Evolutionary conservation across 352 stramenopile species (phyloP), one percentile per base, ranked within the genome.

Genomic region (Globisporangium cylindrosporum): DNA sequence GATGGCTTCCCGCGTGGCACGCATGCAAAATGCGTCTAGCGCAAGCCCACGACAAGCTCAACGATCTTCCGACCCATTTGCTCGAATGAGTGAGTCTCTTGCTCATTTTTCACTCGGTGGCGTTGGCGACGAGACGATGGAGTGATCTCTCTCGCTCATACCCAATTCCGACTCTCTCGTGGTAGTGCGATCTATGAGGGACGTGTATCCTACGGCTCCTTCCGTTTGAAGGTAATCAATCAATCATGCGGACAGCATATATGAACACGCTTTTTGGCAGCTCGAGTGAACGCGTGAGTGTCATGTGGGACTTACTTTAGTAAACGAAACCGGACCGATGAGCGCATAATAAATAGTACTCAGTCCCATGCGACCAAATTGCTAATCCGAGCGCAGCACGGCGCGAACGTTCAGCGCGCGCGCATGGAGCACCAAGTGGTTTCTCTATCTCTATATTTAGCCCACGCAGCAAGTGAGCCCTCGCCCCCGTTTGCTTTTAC

Each of bases 11-110:
- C 32, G 29, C 20, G 3, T 25, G 4, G 29, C 54, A 29, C 32
- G 56, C 32, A 62, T 32, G 41, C 32, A 46, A 46, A 46, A 20
- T n/a, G 41, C 18, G 10, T 20, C 43, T 12, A 14, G 34, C n/a
- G 56, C 56, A 38, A 62, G n/a, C 4, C 29, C 20, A 62, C 56
- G n/a, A 62, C 32, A 38, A 62, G 32, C 56, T 62, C 56, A 62
- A 62, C 32, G 56, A 62, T 62, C 56, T 49, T 62, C 56, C 32
- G 49, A 27, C 22, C 43, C 43, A 51, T 49, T 49, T 49, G 54
- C 27, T 20, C 25, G 22, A 9, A 5, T 14, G 20, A 24, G 20
- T 15, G 32, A 10, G 27, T 15, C 10, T 57, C 51, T 10, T 32
- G 8, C 27, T 15, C 27, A 41, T 38, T 43, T 46, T 15, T 29